phyloP scores from a whole-genome alignment of 345 rosid species.

The Arabis alpina region DNA sequence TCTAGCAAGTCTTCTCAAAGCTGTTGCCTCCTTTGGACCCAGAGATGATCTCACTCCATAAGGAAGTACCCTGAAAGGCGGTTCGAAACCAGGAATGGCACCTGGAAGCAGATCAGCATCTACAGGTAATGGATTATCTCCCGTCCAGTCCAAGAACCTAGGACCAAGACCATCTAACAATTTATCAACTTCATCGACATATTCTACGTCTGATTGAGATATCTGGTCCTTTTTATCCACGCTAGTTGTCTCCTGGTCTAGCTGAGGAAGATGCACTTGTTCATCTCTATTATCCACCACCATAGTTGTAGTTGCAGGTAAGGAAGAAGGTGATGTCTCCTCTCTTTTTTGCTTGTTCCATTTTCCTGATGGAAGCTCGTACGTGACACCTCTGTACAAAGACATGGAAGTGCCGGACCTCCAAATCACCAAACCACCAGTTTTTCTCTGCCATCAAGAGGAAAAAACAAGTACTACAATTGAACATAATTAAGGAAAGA shows the following conservation, averaged over 20 bases:
- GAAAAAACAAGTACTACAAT: neutral
- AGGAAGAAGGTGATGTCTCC: slow-evolving; percentile 40
- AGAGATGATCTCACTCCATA: slow-evolving; percentile 77
- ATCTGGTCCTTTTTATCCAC: slow-evolving; percentile 43
- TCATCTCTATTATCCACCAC: slow-evolving; percentile 27
- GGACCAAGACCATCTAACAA: slow-evolving; percentile 80
- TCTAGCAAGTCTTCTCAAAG: slow-evolving; percentile 79
- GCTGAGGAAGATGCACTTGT: slow-evolving; percentile 41
- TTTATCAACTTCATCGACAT: slow-evolving; percentile 74
- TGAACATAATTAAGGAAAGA: slow-evolving; percentile 1
- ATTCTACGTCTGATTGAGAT: slow-evolving; percentile 49
- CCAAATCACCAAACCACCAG: slow-evolving; percentile 97
- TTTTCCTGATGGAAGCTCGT: slow-evolving; percentile 67
- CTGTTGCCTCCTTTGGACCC: slow-evolving; percentile 68
- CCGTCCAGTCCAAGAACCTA: slow-evolving; percentile 82
- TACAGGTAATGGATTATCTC: slow-evolving; percentile 76
- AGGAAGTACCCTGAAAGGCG: slow-evolving; percentile 93
- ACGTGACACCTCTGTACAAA: slow-evolving; percentile 86
- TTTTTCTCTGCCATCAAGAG: slow-evolving; percentile 64
- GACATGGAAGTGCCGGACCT: slow-evolving; percentile 85
- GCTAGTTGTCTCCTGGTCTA: slow-evolving; percentile 36
- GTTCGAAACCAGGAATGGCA: slow-evolving; percentile 65
- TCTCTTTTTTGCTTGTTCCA: slow-evolving; percentile 58
- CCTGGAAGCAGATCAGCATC: slow-evolving; percentile 95
- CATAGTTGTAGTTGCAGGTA: slow-evolving; percentile 39